A percentile compares a stretch with the other conserved stretches of the same genome.
These are phyloP conservation scores for Tephrocybe sp. DNA, from an alignment of 768 basidiomycete species.

Conservation along the genomic window DNA sequence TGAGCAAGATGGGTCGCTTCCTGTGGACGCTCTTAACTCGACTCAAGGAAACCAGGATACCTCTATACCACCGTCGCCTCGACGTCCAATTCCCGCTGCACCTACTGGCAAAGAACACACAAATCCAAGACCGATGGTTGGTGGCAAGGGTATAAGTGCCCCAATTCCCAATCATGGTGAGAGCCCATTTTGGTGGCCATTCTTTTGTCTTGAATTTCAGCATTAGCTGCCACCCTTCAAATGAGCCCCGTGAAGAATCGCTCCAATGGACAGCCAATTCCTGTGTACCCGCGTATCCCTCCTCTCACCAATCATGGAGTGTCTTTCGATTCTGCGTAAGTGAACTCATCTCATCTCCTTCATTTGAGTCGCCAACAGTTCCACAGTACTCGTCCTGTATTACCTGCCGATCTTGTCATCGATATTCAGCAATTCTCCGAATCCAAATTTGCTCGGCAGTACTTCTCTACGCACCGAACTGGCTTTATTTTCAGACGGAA, in stretches of 20 bases:
- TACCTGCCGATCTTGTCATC: conserved; percentile 77
- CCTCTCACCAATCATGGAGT: conserved; percentile 25
- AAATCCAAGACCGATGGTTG: conserved; percentile 42
- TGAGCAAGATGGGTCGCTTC: conserved; percentile 21
- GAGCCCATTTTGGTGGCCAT: conserved; percentile 18
- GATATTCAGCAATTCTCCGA: conserved; percentile 89
- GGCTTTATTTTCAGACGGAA: conserved; percentile 84
- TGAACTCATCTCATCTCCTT: conserved; percentile 10
- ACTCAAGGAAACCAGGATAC: conserved; percentile 25
- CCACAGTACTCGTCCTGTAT: conserved; percentile 73
- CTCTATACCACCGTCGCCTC: conserved; percentile 41
- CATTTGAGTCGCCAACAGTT: conserved; percentile 11
- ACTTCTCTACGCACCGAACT: conserved; percentile 88
- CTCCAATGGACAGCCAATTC: conserved; percentile 60
- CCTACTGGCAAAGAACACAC: conserved; percentile 33
- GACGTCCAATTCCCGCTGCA: conserved; percentile 40
- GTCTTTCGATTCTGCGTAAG: conserved; percentile 68
- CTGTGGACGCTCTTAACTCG: conserved; percentile 27
- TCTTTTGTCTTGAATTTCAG: conserved; percentile 10
- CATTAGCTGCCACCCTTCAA: conserved; percentile 61
- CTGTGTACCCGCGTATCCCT: conserved; percentile 42
- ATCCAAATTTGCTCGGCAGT: conserved; percentile 81
- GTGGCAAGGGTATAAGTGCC: conserved; percentile 65
- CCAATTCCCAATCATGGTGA: conserved; percentile 73
- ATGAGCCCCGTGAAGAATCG: conserved; percentile 78